phyloP scores from a whole-genome alignment of 345 rosid species.

The Raphanus raphanistrum region DNA sequence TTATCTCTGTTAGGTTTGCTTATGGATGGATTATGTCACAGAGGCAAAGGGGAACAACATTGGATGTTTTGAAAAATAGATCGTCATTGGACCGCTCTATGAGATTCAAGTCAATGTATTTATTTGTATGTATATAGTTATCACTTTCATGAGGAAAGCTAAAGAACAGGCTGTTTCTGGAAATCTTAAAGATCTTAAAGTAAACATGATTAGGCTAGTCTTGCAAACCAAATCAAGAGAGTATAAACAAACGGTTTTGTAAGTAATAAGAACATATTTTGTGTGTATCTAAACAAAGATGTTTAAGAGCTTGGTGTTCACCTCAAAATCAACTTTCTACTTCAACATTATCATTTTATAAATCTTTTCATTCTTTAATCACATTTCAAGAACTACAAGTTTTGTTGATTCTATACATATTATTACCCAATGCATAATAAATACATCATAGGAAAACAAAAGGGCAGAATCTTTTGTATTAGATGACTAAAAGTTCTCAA shows the following conservation, averaged over 20 bases:
- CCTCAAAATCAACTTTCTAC: background rate
- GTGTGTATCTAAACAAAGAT: background rate
- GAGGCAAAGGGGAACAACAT: no score
- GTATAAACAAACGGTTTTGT: background rate
- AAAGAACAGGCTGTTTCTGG: no score
- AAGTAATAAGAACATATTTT: conserved; percentile 1
- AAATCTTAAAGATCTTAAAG: no score
- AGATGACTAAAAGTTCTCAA: conserved; percentile 1
- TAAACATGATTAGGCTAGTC: background rate
- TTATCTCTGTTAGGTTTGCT: no score
- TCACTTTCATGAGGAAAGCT: no score
- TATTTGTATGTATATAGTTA: no score
- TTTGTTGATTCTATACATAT: background rate
- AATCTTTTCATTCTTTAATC: background rate
- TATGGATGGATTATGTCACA: no score
- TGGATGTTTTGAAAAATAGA: no score
- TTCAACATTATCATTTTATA: background rate
- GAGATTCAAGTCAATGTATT: no score
- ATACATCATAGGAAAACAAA: background rate
- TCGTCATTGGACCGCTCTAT: no score
- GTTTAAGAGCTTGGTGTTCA: background rate
- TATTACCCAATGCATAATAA: background rate
- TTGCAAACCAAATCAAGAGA: conserved; percentile 11
- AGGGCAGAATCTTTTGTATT: background rate
- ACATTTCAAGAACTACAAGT: background rate